Evolutionary conservation across 2,329 filamentous ascomycete genomes (phyloP), one percentile per base, ranked within the genome.

Genomic region (Ambrosiella xylebori): DNA sequence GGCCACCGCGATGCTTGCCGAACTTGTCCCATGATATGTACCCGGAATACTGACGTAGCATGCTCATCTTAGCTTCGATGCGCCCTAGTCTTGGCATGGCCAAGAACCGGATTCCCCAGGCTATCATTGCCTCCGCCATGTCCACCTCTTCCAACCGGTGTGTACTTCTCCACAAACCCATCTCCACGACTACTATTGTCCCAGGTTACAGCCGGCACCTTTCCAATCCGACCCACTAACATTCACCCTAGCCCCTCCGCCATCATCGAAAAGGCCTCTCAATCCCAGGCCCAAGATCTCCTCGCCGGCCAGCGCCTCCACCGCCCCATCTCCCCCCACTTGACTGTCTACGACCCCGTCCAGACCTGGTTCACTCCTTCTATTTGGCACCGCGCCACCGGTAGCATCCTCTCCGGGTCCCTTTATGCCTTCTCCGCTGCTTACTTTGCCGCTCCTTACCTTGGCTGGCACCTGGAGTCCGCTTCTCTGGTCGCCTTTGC

Each of bases 241-340:
- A 38, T 47, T 55, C 38, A 61, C 36, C 7, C 56, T 58, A 59
- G 57, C 57, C 27, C 27, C 64, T 66, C 68, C 65, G 73, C 78
- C 65, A 73, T 79, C 45, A 82, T 81, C 58, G 71, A 80, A 65
- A 77, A 77, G 67, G 65, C 85, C 65, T 74, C 77, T 61, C 69
- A 72, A 57, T 64, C 70, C 57, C 74, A 84, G 61, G 79, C 71
- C 63, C 66, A 78, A 63, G 68, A 78, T 64, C 80, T 95, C 71
- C 87, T 96, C 68, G 83, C 79, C 66, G 75, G 81, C 67, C 90
- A 96, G 76, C 90, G 90, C 66, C 77, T 84, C 58, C 72, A 78
- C 67, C 90, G 90, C 56, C 90, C 90, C 68, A 77, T 95, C 65
- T 79, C 88, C 51, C 90, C 90, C 58, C 89, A 96, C 69, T 80